These are phyloP conservation scores for Helotiales sp. DNA, from an alignment of 2,329 filamentous ascomycete genomes.

Conservation along the genomic window DNA sequence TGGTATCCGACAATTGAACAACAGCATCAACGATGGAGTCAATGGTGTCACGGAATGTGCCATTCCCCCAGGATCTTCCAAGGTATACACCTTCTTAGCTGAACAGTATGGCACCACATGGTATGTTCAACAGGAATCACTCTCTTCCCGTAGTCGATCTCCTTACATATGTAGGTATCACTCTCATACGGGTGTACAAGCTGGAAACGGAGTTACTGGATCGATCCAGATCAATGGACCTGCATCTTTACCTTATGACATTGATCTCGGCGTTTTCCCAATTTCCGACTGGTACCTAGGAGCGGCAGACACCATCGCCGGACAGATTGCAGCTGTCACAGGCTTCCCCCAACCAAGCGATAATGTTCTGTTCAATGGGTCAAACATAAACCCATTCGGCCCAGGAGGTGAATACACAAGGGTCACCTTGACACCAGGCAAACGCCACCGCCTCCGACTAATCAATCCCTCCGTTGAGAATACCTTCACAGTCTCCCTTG, in stretches of 20 bases:
- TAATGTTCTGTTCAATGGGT: conserved; percentile 6
- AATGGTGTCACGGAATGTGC: not conserved
- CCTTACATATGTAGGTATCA: not conserved
- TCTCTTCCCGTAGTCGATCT: not conserved
- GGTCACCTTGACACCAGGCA: conserved; percentile 1
- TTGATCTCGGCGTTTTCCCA: not conserved
- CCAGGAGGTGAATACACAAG: not conserved
- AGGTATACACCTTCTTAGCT: not conserved
- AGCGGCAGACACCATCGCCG: not conserved
- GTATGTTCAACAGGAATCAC: not conserved
- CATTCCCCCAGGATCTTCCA: not conserved
- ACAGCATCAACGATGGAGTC: not conserved
- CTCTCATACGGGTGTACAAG: not conserved
- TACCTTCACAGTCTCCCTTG: conserved; percentile 41
- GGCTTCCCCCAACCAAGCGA: not conserved
- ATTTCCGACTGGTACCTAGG: not conserved
- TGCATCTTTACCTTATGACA: not conserved
- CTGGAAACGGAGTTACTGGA: not conserved
- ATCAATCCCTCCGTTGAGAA: conserved; percentile 3
- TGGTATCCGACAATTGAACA: not conserved
- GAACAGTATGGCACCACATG: conserved; percentile 1
- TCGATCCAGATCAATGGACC: not conserved
- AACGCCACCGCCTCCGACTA: conserved; percentile 1
- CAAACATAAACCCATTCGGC: not conserved
- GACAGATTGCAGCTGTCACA: not conserved